Percentiles rank a stretch among this genome's conserved stretches.
Conservation (phyloP, 2,329 filamentous ascomycete species). For the Chaetomiaceae sp. region DNA sequence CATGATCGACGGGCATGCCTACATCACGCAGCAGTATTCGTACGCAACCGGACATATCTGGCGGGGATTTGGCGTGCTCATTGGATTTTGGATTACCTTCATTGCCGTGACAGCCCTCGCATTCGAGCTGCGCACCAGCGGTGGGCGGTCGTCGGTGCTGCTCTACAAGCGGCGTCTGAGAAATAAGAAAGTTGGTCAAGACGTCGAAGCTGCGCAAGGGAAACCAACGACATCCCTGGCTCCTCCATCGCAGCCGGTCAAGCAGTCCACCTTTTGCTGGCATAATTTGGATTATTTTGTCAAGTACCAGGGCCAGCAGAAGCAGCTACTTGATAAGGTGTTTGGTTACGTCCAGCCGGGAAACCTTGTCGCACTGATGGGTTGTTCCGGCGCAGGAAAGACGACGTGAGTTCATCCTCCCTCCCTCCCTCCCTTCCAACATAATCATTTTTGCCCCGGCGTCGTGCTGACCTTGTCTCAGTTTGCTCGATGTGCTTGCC, state of each 20-base stretch:
- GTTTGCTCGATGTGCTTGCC: constrained; percentile 1
- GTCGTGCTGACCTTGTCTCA: background rate
- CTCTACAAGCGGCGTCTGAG: background rate
- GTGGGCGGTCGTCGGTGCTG: background rate
- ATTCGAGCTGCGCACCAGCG: background rate
- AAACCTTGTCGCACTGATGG: constrained; percentile 1
- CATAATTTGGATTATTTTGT: background rate
- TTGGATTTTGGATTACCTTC: constrained; percentile 1
- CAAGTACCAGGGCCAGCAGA: constrained; percentile 5
- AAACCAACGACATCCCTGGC: background rate
- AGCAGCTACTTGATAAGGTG: background rate
- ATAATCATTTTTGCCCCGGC: background rate
- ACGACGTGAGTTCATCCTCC: constrained; percentile 1
- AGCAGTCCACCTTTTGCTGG: constrained; percentile 1
- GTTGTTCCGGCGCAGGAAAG: constrained; percentile 1
- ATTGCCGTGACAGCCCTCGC: background rate
- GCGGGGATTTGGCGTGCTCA: background rate
- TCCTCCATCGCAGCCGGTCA: background rate
- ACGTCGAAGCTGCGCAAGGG: background rate
- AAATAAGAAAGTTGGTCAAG: background rate
- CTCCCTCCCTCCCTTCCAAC: background rate
- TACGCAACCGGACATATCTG: constrained; percentile 2
- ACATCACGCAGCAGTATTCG: constrained; percentile 3
- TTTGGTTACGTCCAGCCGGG: background rate
- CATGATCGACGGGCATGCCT: background rate